Base-by-base conservation (phyloP, 2,329 filamentous ascomycete genomes). In the Microcyclospora tardicrescens region DNA sequence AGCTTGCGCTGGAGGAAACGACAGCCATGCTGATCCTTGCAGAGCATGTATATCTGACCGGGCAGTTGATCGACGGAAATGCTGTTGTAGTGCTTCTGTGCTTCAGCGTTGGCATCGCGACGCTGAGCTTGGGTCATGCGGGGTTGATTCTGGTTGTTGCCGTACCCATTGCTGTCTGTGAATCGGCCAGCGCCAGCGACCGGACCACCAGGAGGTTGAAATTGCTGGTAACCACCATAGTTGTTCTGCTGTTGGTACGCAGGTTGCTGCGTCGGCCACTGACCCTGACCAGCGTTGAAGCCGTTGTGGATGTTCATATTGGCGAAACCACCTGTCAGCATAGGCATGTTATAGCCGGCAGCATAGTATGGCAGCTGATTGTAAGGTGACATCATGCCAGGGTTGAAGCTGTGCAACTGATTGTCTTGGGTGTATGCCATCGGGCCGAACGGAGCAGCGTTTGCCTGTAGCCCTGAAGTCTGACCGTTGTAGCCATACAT, bases 11-110 rank as follows among this genome's bases (percentile, higher is more conserved):
- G 91, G 40, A 98, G 68, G 60, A 91, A 98, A 42, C 91, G 83
- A 56, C 91, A 98, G 42, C 91, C 91, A 61, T 98, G 87, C 65
- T 98, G 91, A 56, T 98, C 91, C 65, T 95, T 96, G 73, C 89
- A 96, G 28, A 95, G 69, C 36, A 77, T 73, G 61, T 94, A 93
- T 53, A 98, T 84, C 53, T 86, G 81, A 35, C 86, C 84, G 28
- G 73, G 71, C 53, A 91, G 80, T 28, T 79, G 75, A 57, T 94
- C 84, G 15, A 96, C 69, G 11, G 84, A 77, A 55, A 84, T 74
- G 57, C 91, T 89, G 50, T 82, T 77, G 63, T 84, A 95, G 43
- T 85, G 82, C 52, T 81, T 43, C 65, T 61, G 66, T 73, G 79
- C 79, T 64, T 84, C 79, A 46, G 73, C 80, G 54, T 84, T 80